Percentiles rank a stretch among this genome's conserved stretches.
Evolutionary conservation across 257 asterid species (phyloP).

Genomic region (Leonotis leonurus): DNA sequence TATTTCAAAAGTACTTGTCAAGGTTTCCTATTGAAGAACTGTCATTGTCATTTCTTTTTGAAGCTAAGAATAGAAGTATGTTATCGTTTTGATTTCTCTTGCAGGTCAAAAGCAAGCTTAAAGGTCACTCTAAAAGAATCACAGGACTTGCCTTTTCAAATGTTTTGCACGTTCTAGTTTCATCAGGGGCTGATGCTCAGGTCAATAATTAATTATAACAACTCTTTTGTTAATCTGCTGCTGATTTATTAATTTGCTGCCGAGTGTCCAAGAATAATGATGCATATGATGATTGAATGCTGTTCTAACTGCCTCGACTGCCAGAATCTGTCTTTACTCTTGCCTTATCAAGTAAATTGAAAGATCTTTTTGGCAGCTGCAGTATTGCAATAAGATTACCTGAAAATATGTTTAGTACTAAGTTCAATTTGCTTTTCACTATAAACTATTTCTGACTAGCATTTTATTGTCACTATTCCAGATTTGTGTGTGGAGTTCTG

Average conservation of each 20-base stretch:
- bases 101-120: constrained; percentile 61
- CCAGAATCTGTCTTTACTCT: no score
- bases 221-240: not conserved
- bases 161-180: constrained; percentile 42
- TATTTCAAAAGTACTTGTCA: constrained; percentile 10
- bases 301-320: not conserved
- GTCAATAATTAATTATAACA: constrained; percentile 15
- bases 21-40: not conserved
- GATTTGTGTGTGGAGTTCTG: constrained; percentile 56
- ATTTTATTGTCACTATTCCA: constrained; percentile 10
- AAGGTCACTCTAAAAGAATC: constrained; percentile 60
- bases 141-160: constrained; percentile 68
- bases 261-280: not conserved
- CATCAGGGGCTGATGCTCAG: constrained; percentile 77
- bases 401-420: no score
- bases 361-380: no score
- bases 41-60: not conserved
- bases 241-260: no score
- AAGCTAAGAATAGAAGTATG: not conserved
- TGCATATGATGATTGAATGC: not conserved
- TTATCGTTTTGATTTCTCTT: not conserved
- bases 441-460: constrained; percentile 5
- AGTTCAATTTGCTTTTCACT: no score
- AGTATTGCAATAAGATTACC: no score
- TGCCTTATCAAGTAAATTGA: no score